Evolutionary conservation across 2,329 filamentous ascomycete species (phyloP).

Genomic region (Aspergillus japonicus): DNA sequence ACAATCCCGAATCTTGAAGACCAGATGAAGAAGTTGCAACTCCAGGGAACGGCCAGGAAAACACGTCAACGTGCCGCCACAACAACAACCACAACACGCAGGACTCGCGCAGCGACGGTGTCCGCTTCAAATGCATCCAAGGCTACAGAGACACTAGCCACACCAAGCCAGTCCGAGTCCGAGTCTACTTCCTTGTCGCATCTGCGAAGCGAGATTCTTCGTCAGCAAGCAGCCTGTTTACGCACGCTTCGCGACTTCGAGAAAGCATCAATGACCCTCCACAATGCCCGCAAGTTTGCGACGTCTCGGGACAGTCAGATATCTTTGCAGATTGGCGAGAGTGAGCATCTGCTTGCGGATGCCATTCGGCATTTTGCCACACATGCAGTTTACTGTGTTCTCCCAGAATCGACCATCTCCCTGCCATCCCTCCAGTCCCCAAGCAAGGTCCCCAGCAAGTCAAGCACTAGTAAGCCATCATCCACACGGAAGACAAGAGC

Average conservation of each 20-base stretch:
- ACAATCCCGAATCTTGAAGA: constrained; percentile 40
- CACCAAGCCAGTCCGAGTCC: constrained; percentile 31
- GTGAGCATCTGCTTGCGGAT: constrained; percentile 38
- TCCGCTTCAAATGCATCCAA: constrained; percentile 18
- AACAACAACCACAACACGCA: constrained; percentile 11
- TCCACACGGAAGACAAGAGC: constrained; percentile 28
- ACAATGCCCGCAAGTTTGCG: constrained; percentile 33
- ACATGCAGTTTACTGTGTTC: constrained; percentile 82
- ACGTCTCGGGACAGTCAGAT: constrained; percentile 60
- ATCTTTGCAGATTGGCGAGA: constrained; percentile 46
- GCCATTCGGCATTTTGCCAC: constrained; percentile 59
- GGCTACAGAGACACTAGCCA: not conserved
- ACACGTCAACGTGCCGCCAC: constrained; percentile 29
- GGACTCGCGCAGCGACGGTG: constrained; percentile 18
- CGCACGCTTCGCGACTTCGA: constrained; percentile 53
- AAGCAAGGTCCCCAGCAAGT: constrained; percentile 32
- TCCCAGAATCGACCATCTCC: constrained; percentile 90
- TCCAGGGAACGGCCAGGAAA: constrained; percentile 30
- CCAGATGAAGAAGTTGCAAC: constrained; percentile 43
- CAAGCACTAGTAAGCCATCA: constrained; percentile 33
- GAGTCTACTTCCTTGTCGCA: constrained; percentile 42
- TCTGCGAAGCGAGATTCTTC: constrained; percentile 50
- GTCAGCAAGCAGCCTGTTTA: constrained; percentile 52
- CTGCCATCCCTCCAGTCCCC: constrained; percentile 65
- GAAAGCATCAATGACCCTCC: constrained; percentile 56